A percentile compares a stretch with the other conserved stretches of the same genome.
phyloP scores from a whole-genome alignment of 257 asterid genomes.

The Solanum paucissectum region DNA sequence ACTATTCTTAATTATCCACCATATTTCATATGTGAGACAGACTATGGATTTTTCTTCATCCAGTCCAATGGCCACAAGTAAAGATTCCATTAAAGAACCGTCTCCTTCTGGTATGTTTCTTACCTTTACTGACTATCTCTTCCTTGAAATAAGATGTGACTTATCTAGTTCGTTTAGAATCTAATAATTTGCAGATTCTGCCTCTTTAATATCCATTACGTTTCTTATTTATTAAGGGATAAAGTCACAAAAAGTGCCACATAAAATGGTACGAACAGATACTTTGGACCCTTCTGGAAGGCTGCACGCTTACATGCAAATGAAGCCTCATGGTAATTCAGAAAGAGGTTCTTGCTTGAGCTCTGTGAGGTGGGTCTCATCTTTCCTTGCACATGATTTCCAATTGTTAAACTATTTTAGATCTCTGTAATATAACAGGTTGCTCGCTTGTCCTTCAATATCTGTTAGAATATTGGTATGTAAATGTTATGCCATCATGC shows the following conservation, averaged over 20 bases:
- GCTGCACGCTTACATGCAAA: slow-evolving; percentile 80
- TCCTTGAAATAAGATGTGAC: not conserved
- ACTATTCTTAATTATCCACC: not conserved
- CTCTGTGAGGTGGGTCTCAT: slow-evolving; percentile 54
- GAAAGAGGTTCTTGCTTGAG: slow-evolving; percentile 61
- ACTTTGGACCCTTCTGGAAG: slow-evolving; percentile 97
- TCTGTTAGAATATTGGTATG: not conserved
- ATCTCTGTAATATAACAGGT: not conserved
- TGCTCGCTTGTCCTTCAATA: not conserved
- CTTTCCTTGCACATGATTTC: slow-evolving; percentile 9
- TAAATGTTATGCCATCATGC: not conserved
- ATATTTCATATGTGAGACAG: slow-evolving; percentile 25
- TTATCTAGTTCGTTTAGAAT: not conserved
- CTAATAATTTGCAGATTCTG: slow-evolving; percentile 5
- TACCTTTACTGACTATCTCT: slow-evolving; percentile 3
- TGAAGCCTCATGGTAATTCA: slow-evolving; percentile 36
- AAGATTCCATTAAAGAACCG: slow-evolving; percentile 37
- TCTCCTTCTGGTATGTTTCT: slow-evolving; percentile 39
- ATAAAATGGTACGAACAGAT: slow-evolving; percentile 89
- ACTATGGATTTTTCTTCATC: slow-evolving; percentile 39
- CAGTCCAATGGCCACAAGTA: slow-evolving; percentile 23
- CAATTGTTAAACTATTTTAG: not conserved
- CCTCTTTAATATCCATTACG: slow-evolving; percentile 7
- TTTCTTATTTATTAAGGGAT: slow-evolving; percentile 26
- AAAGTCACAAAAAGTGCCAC: slow-evolving; percentile 69